These are phyloP conservation scores for Sugiyamaella smithiae DNA, from an alignment of 805 yeast genomes.

Conservation along the genomic window DNA sequence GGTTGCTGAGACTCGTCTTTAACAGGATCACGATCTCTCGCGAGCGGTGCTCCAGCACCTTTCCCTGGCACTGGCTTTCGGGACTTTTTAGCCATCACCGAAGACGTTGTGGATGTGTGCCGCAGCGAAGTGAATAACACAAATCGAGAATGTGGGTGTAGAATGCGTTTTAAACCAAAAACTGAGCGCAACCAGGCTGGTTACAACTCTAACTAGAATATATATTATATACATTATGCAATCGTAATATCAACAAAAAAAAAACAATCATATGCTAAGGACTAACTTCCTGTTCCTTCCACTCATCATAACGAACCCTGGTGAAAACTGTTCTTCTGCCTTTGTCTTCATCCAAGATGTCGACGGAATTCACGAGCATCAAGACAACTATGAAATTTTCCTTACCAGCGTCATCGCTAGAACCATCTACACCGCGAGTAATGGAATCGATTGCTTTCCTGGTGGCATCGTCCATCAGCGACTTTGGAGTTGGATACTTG, in stretches of 20 bases:
- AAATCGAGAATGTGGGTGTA: not conserved
- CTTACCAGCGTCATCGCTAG: conserved; percentile 52
- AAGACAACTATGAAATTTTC: conserved; percentile 69
- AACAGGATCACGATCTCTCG: not conserved
- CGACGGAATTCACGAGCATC: conserved; percentile 68
- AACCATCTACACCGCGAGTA: conserved; percentile 81
- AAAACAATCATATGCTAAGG: conserved; percentile 39
- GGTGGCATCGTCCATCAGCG: conserved; percentile 52
- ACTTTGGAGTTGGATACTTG: conserved; percentile 72
- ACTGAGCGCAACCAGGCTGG: too few species aligned
- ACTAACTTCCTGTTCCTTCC: conserved; percentile 78
- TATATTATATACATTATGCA: conserved; percentile 2
- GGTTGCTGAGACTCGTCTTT: not conserved
- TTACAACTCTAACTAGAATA: too few species aligned
- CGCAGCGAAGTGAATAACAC: not conserved
- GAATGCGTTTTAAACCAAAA: not conserved
- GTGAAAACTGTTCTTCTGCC: conserved; percentile 50
- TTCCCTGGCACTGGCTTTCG: not conserved
- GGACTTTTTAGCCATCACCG: not conserved
- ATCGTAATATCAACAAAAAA: not conserved
- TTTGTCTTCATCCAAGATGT: conserved; percentile 59
- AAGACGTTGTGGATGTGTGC: conserved; percentile 3
- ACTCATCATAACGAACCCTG: conserved; percentile 54
- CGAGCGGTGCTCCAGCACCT: not conserved
- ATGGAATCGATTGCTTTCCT: conserved; percentile 64